Base-by-base conservation (phyloP, 441 rosid species). In the Daphne laureola region DNA sequence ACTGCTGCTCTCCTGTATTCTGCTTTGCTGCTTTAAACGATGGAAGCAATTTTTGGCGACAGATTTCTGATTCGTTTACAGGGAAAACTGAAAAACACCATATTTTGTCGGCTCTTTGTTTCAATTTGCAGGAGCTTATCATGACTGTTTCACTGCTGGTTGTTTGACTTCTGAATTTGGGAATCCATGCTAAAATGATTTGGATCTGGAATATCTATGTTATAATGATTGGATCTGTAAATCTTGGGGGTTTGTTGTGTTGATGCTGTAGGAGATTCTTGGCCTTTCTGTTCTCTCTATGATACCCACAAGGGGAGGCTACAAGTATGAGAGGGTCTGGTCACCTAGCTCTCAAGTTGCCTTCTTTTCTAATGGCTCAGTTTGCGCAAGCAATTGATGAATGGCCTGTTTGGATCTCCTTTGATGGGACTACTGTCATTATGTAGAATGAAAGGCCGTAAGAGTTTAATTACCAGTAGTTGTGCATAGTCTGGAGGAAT, bases 91-190 rank as follows among this genome's bases (percentile, higher is more conserved):
- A 51, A 43, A 44, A 51, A 8, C n/a, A 43, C 45, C 51, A 51
- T 17, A 14, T 4, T 31, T 14, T 31, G 44, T 44, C 49, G 57
- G 57, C 7, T 23, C 17, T 45, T 53, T 17, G 17, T 21, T 12
- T 35, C 44, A 12, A 3, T 8, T 51, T 38, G 46, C 44, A 1
- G 53, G 46, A 46, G 63, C 54, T 31, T 48, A 46, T 17, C 42
- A 17, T 58, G 57, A 36, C 15, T 58, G 47, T 13, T 57, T 46
- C 46, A 43, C 14, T 49, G 66, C 59, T 40, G 51, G 45, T 40
- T 59, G 49, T 55, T 57, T 58, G 18, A 45, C 47, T 36, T 51
- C 18, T 49, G 59, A 53, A 41, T 54, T 38, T 57, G 55, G 47
- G 16, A 23, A 35, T 36, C 44, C 43, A 21, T 48, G 44, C 44